phyloP scores from a whole-genome alignment of 352 stramenopile genomes.

The Phytophthora pini region DNA sequence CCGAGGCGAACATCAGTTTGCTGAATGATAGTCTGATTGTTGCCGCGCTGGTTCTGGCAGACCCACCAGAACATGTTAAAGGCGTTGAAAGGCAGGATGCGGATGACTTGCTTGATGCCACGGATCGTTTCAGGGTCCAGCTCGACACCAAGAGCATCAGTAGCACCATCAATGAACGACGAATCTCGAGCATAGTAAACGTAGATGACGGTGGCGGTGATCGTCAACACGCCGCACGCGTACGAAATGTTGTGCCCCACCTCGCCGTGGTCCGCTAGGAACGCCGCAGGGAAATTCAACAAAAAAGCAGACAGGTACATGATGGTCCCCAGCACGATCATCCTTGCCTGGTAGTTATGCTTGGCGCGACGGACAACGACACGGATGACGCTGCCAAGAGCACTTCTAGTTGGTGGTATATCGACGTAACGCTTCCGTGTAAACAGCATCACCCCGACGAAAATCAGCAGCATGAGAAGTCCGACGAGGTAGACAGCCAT shows the following conservation, averaged over 20 bases:
- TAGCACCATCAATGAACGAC: slow-evolving; percentile 55
- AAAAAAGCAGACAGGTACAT: slow-evolving; percentile 51
- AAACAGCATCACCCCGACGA: slow-evolving; percentile 48
- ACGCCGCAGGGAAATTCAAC: slow-evolving; percentile 62
- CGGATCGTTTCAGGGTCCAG: slow-evolving; percentile 50
- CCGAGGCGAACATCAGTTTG: slow-evolving; percentile 61
- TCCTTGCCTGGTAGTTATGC: slow-evolving; percentile 34
- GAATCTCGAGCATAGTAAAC: slow-evolving; percentile 53
- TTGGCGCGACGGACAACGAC: slow-evolving; percentile 39
- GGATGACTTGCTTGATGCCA: slow-evolving; percentile 63
- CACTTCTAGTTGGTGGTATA: slow-evolving; percentile 40
- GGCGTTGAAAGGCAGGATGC: slow-evolving; percentile 30
- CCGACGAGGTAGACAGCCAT: slow-evolving; percentile 72
- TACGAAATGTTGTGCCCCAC: slow-evolving; percentile 58
- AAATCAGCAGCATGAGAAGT: slow-evolving; percentile 46
- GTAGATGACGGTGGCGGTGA: slow-evolving; percentile 53
- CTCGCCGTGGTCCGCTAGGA: slow-evolving; percentile 49
- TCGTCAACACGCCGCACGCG: slow-evolving; percentile 33
- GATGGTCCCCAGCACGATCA: slow-evolving; percentile 49
- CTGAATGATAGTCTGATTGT: slow-evolving; percentile 75
- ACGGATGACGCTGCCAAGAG: slow-evolving; percentile 54
- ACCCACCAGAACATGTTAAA: slow-evolving; percentile 70
- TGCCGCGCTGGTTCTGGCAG: slow-evolving; percentile 66
- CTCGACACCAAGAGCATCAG: slow-evolving; percentile 42
- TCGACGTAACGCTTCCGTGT: slow-evolving; percentile 60